phyloP scores from a whole-genome alignment of 2,329 filamentous ascomycete species.

The Colletotrichum lupini region DNA sequence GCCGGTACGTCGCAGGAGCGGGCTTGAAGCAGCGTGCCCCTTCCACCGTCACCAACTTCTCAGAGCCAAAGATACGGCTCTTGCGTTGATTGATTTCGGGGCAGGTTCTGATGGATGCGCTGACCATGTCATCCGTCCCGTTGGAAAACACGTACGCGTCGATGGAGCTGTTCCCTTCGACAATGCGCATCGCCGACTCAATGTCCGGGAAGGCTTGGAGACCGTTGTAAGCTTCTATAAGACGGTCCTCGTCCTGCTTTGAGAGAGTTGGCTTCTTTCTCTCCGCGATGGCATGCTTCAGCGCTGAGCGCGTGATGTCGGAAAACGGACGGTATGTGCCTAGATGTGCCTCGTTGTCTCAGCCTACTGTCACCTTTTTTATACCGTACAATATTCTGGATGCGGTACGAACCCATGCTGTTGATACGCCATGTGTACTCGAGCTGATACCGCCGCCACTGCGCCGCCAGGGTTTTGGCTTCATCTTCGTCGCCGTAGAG shows the following conservation, averaged over 20 bases:
- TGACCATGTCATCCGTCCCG: constrained; percentile 72
- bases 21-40: constrained; percentile 73
- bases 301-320: constrained; percentile 70
- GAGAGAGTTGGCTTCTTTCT: constrained; percentile 60
- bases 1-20: constrained; percentile 67
- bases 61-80: constrained; percentile 52
- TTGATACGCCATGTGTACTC: constrained; percentile 83
- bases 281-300: constrained; percentile 74
- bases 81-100: constrained; percentile 61
- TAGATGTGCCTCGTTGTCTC: constrained; percentile 43
- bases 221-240: constrained; percentile 74
- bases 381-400: not conserved
- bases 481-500: constrained; percentile 66
- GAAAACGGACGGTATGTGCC: constrained; percentile 72
- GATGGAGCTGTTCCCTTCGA: constrained; percentile 54
- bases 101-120: constrained; percentile 67
- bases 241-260: constrained; percentile 52
- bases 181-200: constrained; percentile 57
- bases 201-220: constrained; percentile 76
- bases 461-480: constrained; percentile 64
- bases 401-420: constrained; percentile 71
- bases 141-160: constrained; percentile 77
- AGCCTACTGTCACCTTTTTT: not conserved
- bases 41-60: constrained; percentile 71
- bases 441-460: constrained; percentile 77